Percentiles rank a stretch among this genome's conserved stretches.
Evolutionary conservation across 2,329 filamentous ascomycete species (phyloP).

Genomic region (Diaporthe longicolla): DNA sequence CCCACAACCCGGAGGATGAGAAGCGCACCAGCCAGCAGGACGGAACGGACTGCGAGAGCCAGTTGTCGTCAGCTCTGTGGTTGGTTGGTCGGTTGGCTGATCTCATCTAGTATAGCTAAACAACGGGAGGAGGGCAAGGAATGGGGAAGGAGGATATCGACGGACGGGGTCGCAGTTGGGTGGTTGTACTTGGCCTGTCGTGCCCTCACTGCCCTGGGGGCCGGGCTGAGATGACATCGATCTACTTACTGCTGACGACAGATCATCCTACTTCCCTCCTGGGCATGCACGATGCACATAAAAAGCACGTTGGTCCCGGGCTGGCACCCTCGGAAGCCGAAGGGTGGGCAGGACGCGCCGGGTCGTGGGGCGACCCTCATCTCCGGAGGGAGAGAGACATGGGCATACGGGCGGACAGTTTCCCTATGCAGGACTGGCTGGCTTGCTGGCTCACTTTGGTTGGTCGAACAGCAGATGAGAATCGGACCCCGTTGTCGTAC

Average conservation of each 20-base stretch:
- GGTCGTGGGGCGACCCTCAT: slow-evolving; percentile 16
- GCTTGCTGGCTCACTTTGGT: neutral
- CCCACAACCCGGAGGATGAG: slow-evolving; percentile 19
- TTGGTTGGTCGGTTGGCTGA: neutral
- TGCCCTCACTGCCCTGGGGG: neutral
- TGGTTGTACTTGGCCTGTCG: neutral
- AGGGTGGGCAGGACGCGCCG: neutral
- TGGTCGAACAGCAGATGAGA: neutral
- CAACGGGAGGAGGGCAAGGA: neutral
- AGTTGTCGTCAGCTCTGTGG: slow-evolving; percentile 25
- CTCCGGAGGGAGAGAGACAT: slow-evolving; percentile 10
- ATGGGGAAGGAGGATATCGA: slow-evolving; percentile 9
- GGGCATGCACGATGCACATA: neutral
- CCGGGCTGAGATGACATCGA: neutral
- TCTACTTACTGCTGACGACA: neutral
- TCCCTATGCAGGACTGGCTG: neutral
- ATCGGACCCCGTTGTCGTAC: neutral
- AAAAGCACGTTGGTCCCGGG: neutral
- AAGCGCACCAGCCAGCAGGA: slow-evolving; percentile 4
- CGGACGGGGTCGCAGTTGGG: neutral
- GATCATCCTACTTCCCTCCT: neutral
- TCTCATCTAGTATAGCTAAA: neutral
- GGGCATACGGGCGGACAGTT: neutral
- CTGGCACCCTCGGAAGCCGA: slow-evolving; percentile 12
- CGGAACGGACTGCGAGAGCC: neutral